Percentiles rank a stretch among this genome's conserved stretches.
Conservation (phyloP, 192 early-diverging fungal species). For the Nowakowskiella sp. region DNA sequence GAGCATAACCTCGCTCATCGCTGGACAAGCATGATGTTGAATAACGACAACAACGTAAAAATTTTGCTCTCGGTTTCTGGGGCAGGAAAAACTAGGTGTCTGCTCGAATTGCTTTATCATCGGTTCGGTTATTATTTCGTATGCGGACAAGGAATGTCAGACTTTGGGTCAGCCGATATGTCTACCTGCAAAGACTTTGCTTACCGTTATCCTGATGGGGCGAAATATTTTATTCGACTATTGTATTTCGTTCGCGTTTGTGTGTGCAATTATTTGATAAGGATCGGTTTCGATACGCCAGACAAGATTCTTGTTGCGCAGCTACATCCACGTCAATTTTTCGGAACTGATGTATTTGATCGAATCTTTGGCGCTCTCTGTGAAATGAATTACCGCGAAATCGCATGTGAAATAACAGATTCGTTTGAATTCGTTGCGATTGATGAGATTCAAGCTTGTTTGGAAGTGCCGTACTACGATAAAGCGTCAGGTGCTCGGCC, state of each 20-base stretch:
- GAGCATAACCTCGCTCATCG: slow-evolving; percentile 9
- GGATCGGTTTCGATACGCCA: slow-evolving; percentile 13
- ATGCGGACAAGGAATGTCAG: neutral
- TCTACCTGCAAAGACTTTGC: too few relatives aligned
- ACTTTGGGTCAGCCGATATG: slow-evolving; percentile 13
- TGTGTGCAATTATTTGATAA: slow-evolving; percentile 22
- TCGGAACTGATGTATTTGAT: slow-evolving; percentile 21
- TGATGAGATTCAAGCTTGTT: slow-evolving; percentile 19
- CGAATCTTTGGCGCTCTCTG: slow-evolving; percentile 14
- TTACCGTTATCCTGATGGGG: too few relatives aligned
- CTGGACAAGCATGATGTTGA: neutral
- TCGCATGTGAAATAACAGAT: neutral
- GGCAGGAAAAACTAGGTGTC: slow-evolving; percentile 15
- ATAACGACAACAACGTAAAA: slow-evolving; percentile 11
- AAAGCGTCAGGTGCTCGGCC: slow-evolving; percentile 14
- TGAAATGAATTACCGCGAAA: neutral
- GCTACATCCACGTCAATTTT: slow-evolving; percentile 18
- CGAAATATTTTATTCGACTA: too few relatives aligned
- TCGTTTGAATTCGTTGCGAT: slow-evolving; percentile 19
- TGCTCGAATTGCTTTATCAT: slow-evolving; percentile 10
- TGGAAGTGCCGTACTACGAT: slow-evolving; percentile 10
- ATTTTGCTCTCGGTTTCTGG: slow-evolving; percentile 12
- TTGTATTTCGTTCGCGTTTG: slow-evolving; percentile 26
- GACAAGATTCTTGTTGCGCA: slow-evolving; percentile 20
- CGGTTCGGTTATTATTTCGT: slow-evolving; percentile 14